Evolutionary conservation across 1,284 basidiomycete species (phyloP).

Genomic region (Pseudozyma sp.): DNA sequence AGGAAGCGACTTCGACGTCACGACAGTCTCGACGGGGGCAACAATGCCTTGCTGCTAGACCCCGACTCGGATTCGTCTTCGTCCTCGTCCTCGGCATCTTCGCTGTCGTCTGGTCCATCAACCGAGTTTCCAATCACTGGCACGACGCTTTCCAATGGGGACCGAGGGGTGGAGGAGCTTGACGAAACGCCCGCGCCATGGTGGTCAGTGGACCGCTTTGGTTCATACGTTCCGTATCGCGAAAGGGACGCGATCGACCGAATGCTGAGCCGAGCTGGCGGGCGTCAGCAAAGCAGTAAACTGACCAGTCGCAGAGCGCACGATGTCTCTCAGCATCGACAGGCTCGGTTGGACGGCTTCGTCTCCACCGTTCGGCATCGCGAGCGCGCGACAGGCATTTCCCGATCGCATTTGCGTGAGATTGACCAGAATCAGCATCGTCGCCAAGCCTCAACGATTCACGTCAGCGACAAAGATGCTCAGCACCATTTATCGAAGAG

Average conservation of each 20-base stretch:
- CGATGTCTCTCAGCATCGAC: constrained; percentile 5
- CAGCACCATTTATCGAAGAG: constrained; percentile 9
- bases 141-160: background rate
- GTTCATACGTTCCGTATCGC: constrained; percentile 23
- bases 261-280: constrained; percentile 56
- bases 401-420: constrained; percentile 26
- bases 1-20: constrained; percentile 42
- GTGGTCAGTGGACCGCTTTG: constrained; percentile 37
- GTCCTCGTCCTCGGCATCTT: constrained; percentile 23
- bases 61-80: constrained; percentile 45
- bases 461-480: constrained; percentile 8
- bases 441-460: background rate
- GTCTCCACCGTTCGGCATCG: constrained; percentile 17
- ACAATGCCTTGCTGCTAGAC: constrained; percentile 42
- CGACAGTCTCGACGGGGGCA: constrained; percentile 20
- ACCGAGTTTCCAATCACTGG: background rate
- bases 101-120: constrained; percentile 13
- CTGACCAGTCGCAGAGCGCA: background rate
- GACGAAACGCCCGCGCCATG: constrained; percentile 28
- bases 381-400: background rate
- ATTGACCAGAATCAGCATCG: constrained; percentile 30
- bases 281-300: constrained; percentile 19
- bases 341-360: constrained; percentile 37
- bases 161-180: constrained; percentile 20
- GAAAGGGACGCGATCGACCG: constrained; percentile 59